Conservation (phyloP, 805 yeast species). For the Phaffomyces opuntiae region DNA sequence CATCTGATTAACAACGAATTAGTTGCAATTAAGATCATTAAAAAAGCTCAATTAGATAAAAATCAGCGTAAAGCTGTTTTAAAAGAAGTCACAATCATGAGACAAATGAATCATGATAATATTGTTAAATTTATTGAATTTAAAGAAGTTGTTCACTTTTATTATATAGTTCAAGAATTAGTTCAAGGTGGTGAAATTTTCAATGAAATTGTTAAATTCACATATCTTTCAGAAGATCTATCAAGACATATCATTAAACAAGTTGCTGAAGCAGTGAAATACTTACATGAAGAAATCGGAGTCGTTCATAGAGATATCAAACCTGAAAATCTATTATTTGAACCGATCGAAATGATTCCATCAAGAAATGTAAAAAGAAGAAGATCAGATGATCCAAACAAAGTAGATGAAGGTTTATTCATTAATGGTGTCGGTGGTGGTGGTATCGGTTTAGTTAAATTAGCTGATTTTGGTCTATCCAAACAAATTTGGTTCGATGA, state of each 20-base stretch:
- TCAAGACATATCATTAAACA: slow-evolving; percentile 58
- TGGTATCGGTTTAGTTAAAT: slow-evolving; percentile 53
- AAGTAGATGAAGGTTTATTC: slow-evolving; percentile 57
- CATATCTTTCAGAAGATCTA: slow-evolving; percentile 44
- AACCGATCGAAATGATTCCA: slow-evolving; percentile 26
- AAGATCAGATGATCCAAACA: slow-evolving; percentile 50
- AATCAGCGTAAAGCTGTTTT: slow-evolving; percentile 37
- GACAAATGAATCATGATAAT: slow-evolving; percentile 53
- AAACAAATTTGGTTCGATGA: slow-evolving; percentile 44
- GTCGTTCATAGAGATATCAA: slow-evolving; percentile 94
- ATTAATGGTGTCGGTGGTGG: slow-evolving; percentile 51
- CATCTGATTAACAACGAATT: slow-evolving; percentile 34
- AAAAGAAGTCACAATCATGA: slow-evolving; percentile 32
- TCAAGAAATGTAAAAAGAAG: slow-evolving; percentile 24
- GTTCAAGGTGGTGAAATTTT: slow-evolving; percentile 73
- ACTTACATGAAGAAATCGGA: slow-evolving; percentile 86
- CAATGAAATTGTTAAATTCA: slow-evolving; percentile 68
- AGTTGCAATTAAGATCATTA: slow-evolving; percentile 74
- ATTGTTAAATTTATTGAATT: slow-evolving; percentile 51
- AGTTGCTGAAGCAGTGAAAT: slow-evolving; percentile 81
- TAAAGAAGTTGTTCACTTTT: slow-evolving; percentile 49
- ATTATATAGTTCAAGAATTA: slow-evolving; percentile 61
- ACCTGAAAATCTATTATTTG: slow-evolving; percentile 86
- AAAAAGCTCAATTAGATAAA: slow-evolving; percentile 35
- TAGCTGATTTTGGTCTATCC: slow-evolving; percentile 68